Conservation (phyloP, 1,284 basidiomycete genomes). For the Ceratobasidium theobromae region DNA sequence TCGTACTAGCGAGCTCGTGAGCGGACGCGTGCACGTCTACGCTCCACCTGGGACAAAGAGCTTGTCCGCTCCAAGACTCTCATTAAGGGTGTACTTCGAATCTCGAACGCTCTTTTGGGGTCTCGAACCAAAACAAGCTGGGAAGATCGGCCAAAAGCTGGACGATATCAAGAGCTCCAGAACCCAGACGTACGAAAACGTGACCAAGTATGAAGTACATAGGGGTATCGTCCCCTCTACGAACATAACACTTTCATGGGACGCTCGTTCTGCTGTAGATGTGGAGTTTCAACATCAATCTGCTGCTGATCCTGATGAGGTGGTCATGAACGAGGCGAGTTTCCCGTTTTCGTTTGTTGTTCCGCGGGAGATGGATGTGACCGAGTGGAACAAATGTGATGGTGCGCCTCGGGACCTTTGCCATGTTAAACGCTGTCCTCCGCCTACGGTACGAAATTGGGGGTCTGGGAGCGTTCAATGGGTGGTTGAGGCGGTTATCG, state of each 20-base stretch:
- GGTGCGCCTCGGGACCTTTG: conserved; percentile 14
- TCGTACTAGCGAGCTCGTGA: not conserved
- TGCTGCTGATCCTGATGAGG: too few relatives aligned
- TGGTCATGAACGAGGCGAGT: too few relatives aligned
- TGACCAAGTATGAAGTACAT: conserved; percentile 11
- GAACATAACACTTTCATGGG: not conserved
- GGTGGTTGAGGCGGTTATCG: conserved; percentile 10
- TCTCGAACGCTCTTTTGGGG: not conserved
- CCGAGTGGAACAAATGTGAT: not conserved
- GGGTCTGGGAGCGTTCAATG: conserved; percentile 15
- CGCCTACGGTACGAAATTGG: not conserved
- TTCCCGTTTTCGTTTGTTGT: conserved; percentile 21
- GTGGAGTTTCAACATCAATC: too few relatives aligned
- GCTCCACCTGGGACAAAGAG: not conserved
- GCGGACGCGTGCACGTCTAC: not conserved
- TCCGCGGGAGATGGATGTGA: conserved; percentile 5
- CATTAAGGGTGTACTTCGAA: not conserved
- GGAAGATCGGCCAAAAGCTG: not conserved
- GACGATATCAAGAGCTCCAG: not conserved
- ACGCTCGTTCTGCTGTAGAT: not conserved
- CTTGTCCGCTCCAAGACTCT: not conserved
- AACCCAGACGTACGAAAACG: conserved; percentile 1
- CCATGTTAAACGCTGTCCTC: not conserved
- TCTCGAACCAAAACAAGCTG: not conserved
- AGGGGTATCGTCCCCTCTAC: not conserved